A percentile compares a stretch with the other conserved stretches of the same genome.
Conservation (phyloP, 148 eudicot genomes). For the Rhododendron griersonianum region DNA sequence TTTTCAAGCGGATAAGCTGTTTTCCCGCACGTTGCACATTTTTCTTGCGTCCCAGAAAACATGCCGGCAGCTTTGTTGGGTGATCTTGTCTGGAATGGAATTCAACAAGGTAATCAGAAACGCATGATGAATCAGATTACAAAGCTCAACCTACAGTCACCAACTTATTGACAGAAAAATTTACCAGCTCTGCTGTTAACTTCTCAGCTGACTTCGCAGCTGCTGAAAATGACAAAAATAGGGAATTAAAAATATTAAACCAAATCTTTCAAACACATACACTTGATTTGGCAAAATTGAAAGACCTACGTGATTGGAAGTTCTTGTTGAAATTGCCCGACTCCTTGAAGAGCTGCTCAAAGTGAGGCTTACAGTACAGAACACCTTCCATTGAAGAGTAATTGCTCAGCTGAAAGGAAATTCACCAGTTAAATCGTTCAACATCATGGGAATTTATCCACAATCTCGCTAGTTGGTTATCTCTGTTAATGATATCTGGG, state of each 20-base stretch:
- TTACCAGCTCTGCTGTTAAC: slow-evolving; percentile 75
- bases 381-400: slow-evolving; percentile 95
- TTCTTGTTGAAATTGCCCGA: slow-evolving; percentile 82
- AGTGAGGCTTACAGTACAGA: slow-evolving; percentile 93
- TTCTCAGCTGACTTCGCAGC: slow-evolving; percentile 71
- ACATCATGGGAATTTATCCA: background rate
- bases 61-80: slow-evolving; percentile 86
- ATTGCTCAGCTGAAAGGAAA: slow-evolving; percentile 59
- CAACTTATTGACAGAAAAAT: background rate
- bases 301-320: slow-evolving; percentile 70
- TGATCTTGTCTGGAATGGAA: slow-evolving; percentile 64
- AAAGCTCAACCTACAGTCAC: background rate
- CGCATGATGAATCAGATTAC: background rate
- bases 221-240: slow-evolving; percentile 24
- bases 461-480: background rate
- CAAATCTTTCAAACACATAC: background rate
- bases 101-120: slow-evolving; percentile 8
- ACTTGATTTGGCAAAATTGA: background rate
- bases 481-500: background rate
- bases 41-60: slow-evolving; percentile 94
- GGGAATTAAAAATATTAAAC: background rate
- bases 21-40: slow-evolving; percentile 87
- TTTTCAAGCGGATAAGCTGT: slow-evolving; percentile 90
- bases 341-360: slow-evolving; percentile 96
- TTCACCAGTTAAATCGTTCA: background rate